Conservation (phyloP, 1,139 yeast species). For the Pichiaceae sp. region DNA sequence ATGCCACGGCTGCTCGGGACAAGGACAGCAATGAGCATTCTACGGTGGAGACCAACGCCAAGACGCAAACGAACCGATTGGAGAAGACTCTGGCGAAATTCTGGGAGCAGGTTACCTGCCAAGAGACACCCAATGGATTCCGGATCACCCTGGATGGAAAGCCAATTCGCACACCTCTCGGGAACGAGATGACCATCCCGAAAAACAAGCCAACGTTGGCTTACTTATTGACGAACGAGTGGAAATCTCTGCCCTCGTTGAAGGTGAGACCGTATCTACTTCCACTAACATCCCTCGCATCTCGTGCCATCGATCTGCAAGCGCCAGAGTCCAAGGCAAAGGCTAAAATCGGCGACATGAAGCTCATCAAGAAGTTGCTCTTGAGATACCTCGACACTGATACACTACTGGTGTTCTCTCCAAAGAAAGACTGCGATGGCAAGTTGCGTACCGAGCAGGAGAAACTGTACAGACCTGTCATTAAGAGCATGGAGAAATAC, state of each 20-base stretch:
- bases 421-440: constrained; percentile 79
- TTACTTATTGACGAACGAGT: constrained; percentile 73
- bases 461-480: constrained; percentile 65
- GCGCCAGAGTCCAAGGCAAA: constrained; percentile 37
- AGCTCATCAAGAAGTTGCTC: constrained; percentile 46
- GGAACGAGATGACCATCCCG: constrained; percentile 63
- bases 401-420: constrained; percentile 80
- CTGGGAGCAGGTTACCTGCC: constrained; percentile 72
- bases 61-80: constrained; percentile 61
- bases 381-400: constrained; percentile 89
- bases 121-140: constrained; percentile 19
- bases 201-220: constrained; percentile 55
- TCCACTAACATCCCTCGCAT: constrained; percentile 80
- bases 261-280: constrained; percentile 72
- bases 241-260: constrained; percentile 68
- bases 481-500: constrained; percentile 53
- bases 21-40: neutral
- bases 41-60: constrained; percentile 38
- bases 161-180: constrained; percentile 78
- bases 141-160: constrained; percentile 61
- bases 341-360: constrained; percentile 53
- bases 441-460: constrained; percentile 68
- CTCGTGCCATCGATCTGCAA: constrained; percentile 74
- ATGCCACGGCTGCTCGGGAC: constrained; percentile 8
- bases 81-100: constrained; percentile 68